Conservation (phyloP, 441 rosid species). For the Erodium moschatum region DNA sequence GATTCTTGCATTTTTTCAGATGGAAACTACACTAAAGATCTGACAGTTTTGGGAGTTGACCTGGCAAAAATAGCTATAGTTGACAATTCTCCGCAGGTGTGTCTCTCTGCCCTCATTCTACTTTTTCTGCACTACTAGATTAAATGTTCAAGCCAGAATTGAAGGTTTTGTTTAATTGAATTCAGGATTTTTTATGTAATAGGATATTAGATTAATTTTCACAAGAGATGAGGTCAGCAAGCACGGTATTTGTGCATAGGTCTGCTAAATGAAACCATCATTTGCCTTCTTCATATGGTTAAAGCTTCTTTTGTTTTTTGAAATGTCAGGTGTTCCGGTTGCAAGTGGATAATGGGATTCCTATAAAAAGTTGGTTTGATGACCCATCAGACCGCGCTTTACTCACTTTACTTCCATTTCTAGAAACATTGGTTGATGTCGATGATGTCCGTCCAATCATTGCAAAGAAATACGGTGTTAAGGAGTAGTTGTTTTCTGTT, state of each 20-base stretch:
- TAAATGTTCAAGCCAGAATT: neutral
- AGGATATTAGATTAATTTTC: neutral
- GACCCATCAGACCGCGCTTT: conserved; percentile 72
- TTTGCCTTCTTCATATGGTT: neutral
- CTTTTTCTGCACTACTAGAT: neutral
- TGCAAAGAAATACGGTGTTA: conserved; percentile 75
- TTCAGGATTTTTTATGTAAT: neutral
- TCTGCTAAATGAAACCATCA: neutral
- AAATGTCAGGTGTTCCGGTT: conserved; percentile 74
- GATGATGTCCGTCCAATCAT: conserved; percentile 83
- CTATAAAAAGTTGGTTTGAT: conserved; percentile 94
- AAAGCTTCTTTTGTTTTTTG: conserved; percentile 1
- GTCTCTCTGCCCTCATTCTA: neutral
- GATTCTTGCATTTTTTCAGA: conserved; percentile 91
- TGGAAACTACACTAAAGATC: conserved; percentile 89
- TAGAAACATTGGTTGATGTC: conserved; percentile 75
- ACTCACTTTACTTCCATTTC: conserved; percentile 66
- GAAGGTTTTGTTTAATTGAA: neutral
- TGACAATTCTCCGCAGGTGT: conserved; percentile 90
- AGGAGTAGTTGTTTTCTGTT: conserved; percentile 38
- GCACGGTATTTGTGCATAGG: neutral
- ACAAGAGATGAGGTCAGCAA: neutral
- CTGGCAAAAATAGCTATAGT: conserved; percentile 70
- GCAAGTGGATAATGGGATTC: conserved; percentile 94
- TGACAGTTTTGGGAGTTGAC: conserved; percentile 91